phyloP scores from a whole-genome alignment of 148 eudicot species.

The Spergularia bocconei region DNA sequence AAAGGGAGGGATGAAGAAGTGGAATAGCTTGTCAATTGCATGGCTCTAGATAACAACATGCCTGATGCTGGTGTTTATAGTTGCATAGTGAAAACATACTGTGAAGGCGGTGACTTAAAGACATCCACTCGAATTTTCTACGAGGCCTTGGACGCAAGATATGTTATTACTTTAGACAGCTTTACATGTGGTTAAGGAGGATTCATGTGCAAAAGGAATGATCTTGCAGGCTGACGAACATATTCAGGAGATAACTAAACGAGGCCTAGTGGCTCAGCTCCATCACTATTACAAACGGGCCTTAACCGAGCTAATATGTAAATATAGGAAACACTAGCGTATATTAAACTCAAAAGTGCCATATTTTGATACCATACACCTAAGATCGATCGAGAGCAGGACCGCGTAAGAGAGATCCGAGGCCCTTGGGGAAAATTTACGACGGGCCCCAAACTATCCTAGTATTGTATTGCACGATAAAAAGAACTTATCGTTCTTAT shows the following conservation, averaged over 20 bases:
- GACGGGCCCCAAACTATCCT: too few relatives aligned
- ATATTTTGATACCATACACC: too few relatives aligned
- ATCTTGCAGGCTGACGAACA: constrained; percentile 17
- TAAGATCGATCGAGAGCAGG: too few relatives aligned
- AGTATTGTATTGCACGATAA: too few relatives aligned
- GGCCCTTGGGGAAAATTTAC: too few relatives aligned
- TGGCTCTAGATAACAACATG: constrained; percentile 14
- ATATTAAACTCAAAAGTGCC: too few relatives aligned
- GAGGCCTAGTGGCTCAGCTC: neutral
- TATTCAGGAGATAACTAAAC: constrained; percentile 13
- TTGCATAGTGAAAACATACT: constrained; percentile 14
- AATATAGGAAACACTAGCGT: neutral
- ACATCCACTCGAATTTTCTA: constrained; percentile 8
- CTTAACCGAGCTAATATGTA: constrained; percentile 13
- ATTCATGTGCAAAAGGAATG: constrained; percentile 4
- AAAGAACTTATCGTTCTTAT: too few relatives aligned
- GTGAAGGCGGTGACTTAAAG: constrained; percentile 9
- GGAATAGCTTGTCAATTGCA: constrained; percentile 30
- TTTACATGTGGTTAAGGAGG: constrained; percentile 8
- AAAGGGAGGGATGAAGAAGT: constrained; percentile 51
- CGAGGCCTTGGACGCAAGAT: constrained; percentile 9
- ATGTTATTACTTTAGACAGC: constrained; percentile 14
- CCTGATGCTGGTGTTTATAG: constrained; percentile 17
- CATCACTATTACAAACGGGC: neutral
- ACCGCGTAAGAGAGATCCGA: too few relatives aligned